Evolutionary conservation across 768 basidiomycete species (phyloP), one percentile per base, ranked within the genome.

Genomic region (Hygrophorus russula): DNA sequence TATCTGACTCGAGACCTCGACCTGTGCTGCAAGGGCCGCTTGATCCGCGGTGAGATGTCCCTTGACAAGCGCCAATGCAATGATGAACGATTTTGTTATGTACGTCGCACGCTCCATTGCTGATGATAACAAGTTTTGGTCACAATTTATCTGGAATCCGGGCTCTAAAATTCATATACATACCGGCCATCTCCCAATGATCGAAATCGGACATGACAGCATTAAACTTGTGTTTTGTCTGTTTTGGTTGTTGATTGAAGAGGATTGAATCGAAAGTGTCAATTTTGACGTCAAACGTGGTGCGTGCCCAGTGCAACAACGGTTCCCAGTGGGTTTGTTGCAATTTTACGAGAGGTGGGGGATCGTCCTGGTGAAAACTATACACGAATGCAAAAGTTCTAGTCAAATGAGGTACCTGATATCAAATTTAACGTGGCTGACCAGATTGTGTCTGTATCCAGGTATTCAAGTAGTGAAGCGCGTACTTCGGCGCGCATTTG

Each of bases 371-470:
- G 53, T 87, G 82, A 65, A 93, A 96, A 56, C 90, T 93, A 53
- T 13, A 27, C 10, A 12, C 15, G 24, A 45, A 20, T 27, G 44
- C 17, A 15, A 12, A n/a, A 14, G 14, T 15, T 6, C 9, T 28
- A 27, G 32, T 17, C 13, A 28, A 10, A 28, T 4, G 33, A 6
- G 5, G 19, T 20, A 27, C 27, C 12, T 9, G 12, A 19, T 29
- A 28, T 20, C 17, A 41, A 36, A 39, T 9, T 30, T 29, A 44
- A 41, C 30, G 6, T 32, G 18, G 44, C 55, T 66, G 44, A 88
- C 90, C 87, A 91, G 47, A 96, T 75, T 1, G 96, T 91, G 59
- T 99, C 96, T 2, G 94, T 97, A 55, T 96, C 88, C 24, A 98
- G 65, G 61, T 96, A 98, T 45, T 78, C 74, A 34, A 96, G 61